These are phyloP conservation scores for Pisolithus microcarpus DNA, from an alignment of 768 basidiomycete genomes.

Conservation along the genomic window DNA sequence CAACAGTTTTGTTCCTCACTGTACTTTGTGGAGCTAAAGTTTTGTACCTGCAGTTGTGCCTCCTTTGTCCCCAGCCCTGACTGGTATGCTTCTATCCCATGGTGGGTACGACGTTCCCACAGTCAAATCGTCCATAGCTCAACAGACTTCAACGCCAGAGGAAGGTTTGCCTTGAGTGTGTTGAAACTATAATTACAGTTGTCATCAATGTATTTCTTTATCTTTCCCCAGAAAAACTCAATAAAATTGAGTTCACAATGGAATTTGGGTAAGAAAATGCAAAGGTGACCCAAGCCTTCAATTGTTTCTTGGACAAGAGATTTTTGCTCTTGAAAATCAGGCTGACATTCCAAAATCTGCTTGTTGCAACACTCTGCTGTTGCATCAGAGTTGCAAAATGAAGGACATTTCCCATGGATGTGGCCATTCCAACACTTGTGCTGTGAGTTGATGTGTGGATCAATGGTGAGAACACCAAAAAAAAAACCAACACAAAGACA, in stretches of 20 bases:
- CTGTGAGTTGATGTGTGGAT: no score
- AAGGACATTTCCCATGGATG: constrained; percentile 4
- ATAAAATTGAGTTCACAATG: constrained; percentile 22
- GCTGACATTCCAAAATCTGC: constrained; percentile 9
- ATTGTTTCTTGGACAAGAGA: constrained; percentile 18
- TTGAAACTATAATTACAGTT: constrained; percentile 22
- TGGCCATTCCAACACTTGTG: no score
- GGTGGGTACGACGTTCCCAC: constrained; percentile 10
- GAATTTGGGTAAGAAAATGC: neutral
- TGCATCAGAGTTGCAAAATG: no score
- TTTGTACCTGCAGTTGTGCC: constrained; percentile 8
- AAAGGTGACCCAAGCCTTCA: constrained; percentile 18
- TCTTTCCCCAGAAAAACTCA: constrained; percentile 22
- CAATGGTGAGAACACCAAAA: no score
- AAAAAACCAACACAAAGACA: no score
- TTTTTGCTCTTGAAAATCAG: constrained; percentile 6
- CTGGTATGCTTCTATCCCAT: constrained; percentile 13
- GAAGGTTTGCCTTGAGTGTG: constrained; percentile 19
- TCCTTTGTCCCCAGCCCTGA: constrained; percentile 9
- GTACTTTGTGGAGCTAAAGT: constrained; percentile 11
- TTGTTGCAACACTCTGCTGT: constrained; percentile 30
- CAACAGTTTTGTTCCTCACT: no score
- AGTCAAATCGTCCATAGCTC: neutral
- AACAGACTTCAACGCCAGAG: constrained; percentile 13
- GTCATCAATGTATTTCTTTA: constrained; percentile 18